Percentiles rank a stretch among this genome's conserved stretches.
phyloP scores from a whole-genome alignment of 73 alveolate species.

The Tetrahymena elliotti region DNA sequence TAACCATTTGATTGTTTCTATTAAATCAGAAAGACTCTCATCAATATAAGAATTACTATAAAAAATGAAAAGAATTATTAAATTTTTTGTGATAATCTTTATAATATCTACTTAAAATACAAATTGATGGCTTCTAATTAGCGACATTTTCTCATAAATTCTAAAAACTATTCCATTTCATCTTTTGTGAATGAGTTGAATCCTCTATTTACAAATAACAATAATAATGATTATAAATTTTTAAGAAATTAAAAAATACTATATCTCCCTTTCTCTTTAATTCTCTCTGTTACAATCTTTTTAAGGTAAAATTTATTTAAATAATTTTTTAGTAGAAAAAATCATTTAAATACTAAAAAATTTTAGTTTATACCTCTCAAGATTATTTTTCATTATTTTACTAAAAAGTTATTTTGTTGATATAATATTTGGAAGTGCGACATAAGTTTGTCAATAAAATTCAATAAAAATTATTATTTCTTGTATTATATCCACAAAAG shows the following conservation, averaged over 20 bases:
- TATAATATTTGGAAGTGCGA: neutral
- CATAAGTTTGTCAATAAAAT: neutral
- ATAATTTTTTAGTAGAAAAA: too few species aligned
- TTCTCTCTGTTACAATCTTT: neutral
- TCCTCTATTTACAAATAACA: neutral
- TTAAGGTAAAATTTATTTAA: neutral
- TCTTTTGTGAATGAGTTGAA: neutral
- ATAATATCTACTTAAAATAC: neutral
- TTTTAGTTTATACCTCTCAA: too few species aligned
- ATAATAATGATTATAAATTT: too few species aligned
- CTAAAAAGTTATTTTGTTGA: neutral
- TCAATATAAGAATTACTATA: neutral
- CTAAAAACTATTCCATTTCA: neutral
- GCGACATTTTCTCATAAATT: neutral
- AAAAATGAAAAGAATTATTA: too few species aligned
- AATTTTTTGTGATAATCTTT: too few species aligned
- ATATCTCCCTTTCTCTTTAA: too few species aligned
- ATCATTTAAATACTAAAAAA: too few species aligned
- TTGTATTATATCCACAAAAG: too few species aligned
- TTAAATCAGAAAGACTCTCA: neutral
- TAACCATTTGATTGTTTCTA: neutral
- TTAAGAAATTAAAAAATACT: too few species aligned
- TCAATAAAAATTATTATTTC: too few species aligned
- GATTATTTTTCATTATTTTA: too few species aligned
- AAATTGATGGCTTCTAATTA: neutral